These are phyloP conservation scores for Daldinia childiae DNA, from an alignment of 495 filamentous ascomycete genomes.

Conservation along the genomic window DNA sequence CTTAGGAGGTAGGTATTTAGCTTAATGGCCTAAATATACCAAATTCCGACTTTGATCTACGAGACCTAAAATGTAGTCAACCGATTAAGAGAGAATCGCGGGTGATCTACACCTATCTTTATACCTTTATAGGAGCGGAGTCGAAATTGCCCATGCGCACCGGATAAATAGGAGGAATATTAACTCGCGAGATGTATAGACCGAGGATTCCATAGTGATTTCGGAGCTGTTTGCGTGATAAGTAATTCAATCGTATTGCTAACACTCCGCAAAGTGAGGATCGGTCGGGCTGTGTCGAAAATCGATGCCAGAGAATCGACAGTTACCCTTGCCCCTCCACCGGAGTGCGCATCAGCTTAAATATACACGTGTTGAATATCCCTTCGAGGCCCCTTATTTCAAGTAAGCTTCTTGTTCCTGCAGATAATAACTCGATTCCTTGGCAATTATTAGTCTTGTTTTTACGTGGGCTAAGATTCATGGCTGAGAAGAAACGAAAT, in stretches of 20 bases:
- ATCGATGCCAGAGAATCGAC: neutral
- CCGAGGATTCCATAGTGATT: neutral
- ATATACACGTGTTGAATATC: no score
- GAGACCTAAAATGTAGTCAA: neutral
- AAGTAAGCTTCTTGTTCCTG: constrained; percentile 31
- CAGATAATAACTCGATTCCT: constrained; percentile 20
- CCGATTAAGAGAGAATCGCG: neutral
- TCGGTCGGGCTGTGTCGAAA: neutral
- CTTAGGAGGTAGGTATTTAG: no score
- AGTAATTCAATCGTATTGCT: neutral
- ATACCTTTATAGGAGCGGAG: neutral
- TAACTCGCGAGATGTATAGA: neutral
- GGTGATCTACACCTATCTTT: neutral
- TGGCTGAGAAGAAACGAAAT: neutral
- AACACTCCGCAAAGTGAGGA: constrained; percentile 1
- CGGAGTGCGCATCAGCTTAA: neutral
- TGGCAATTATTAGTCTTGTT: neutral
- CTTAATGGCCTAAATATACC: neutral
- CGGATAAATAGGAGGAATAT: neutral
- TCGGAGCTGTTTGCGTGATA: neutral
- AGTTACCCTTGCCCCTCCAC: neutral
- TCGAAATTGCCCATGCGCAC: neutral
- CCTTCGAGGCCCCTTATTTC: no score
- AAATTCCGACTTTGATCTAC: neutral
- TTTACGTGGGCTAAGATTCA: neutral